Evolutionary conservation across 2,329 filamentous ascomycete genomes (phyloP), one percentile per base, ranked within the genome.

Genomic region (Drechslerella dactyloides): DNA sequence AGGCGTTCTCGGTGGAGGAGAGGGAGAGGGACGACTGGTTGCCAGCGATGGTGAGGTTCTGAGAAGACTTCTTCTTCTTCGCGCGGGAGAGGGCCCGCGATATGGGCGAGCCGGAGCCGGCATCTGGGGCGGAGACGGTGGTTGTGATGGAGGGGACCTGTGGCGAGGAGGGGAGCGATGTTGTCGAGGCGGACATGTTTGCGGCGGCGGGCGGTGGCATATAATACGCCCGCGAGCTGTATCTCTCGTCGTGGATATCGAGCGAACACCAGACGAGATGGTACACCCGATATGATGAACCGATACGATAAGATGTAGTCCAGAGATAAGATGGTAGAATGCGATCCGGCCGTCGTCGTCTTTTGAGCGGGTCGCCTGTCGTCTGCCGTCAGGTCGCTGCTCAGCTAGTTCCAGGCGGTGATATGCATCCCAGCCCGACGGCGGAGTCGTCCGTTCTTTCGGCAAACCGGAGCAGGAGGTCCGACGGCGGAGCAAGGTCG

Each of bases 71-170:
- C 46, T 72, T 72, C 56, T 53, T 64, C 23, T 64, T 63, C 1
- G 68, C 60, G 48, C 64, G 64, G 21, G 68, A 72, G 8, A 72
- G 23, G 17, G 58, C 60, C 5, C 60, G 46, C 17, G 68, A 48
- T 48, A 72, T 61, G n/a, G 68, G 60, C 37, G 68, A 72, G 52
- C 44, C 21, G 27, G 44, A 44, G 13, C 35, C 35, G 8, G 24
- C 3, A 7, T 72, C 60, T 46, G 65, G 58, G 44, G 53, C 53
- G 33, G 59, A 59, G 27, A 72, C 46, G 66, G 66, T 72, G 37
- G 66, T 70, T 10, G 66, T 72, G 30, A 72, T 72, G 30, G 68
- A 65, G 8, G 68, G 68, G 17, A 72, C 57, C 13, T 19, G 17
- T 30, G 50, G 10, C 13, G 65, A 54, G 24, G 56, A 30, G 11